phyloP scores from a whole-genome alignment of 2,329 filamentous ascomycete species.

The Fusarium equiseti region DNA sequence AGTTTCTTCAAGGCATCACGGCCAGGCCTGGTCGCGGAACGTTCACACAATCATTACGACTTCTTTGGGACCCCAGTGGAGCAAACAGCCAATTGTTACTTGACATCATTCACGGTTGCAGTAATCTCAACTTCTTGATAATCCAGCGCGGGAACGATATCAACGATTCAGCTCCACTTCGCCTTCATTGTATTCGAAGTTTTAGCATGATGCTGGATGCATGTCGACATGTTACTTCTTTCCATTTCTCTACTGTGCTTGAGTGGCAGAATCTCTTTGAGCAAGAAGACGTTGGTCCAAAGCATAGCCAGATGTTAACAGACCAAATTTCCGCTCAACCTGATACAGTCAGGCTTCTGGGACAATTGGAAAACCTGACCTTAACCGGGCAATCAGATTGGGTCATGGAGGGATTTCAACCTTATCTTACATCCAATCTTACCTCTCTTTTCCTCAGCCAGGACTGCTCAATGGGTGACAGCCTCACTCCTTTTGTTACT shows the following conservation, averaged over 20 bases:
- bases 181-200: too few relatives aligned
- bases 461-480: too few relatives aligned
- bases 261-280: not conserved
- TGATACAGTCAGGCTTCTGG: not conserved
- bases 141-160: not conserved
- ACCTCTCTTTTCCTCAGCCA: not conserved
- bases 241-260: not conserved
- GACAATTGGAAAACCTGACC: not conserved
- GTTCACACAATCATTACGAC: not conserved
- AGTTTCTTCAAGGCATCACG: conserved; percentile 2
- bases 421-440: not conserved
- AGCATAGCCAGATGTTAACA: too few relatives aligned
- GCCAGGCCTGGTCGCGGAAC: not conserved
- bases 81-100: not conserved
- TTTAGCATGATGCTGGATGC: not conserved
- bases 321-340: not conserved
- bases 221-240: not conserved
- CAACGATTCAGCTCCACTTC: not conserved
- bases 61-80: not conserved
- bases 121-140: not conserved
- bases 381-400: not conserved
- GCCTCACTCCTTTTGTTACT: too few relatives aligned
- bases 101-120: not conserved
- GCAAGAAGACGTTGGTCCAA: too few relatives aligned
- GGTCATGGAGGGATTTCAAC: not conserved